phyloP scores from a whole-genome alignment of 805 yeast genomes.

The Candida peoriensis region DNA sequence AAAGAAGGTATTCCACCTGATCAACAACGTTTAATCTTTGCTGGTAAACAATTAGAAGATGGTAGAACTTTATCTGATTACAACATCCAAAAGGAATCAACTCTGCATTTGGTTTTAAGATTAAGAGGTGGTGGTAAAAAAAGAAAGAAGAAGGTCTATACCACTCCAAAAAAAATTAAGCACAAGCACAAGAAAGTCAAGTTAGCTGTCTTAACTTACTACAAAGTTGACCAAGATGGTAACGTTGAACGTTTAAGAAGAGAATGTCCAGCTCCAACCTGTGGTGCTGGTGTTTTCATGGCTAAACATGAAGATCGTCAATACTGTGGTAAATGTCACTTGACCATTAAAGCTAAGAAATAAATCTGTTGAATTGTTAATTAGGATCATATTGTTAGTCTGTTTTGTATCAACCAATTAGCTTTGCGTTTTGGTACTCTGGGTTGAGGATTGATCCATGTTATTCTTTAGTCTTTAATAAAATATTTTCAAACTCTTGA shows the following conservation, averaged over 20 bases:
- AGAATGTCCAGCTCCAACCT: slow-evolving; percentile 87
- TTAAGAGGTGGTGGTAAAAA: slow-evolving; percentile 99
- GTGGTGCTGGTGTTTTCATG: slow-evolving; percentile 99
- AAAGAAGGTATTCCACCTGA: slow-evolving; percentile 98
- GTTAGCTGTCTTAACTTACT: slow-evolving; percentile 98
- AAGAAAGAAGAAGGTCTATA: slow-evolving; percentile 99
- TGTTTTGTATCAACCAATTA: too few species aligned
- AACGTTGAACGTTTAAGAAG: slow-evolving; percentile 98
- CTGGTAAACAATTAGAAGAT: slow-evolving; percentile 96
- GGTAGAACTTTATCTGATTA: slow-evolving; percentile 96
- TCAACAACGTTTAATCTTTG: slow-evolving; percentile 95
- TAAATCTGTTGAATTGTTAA: slow-evolving; percentile 20
- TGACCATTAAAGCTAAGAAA: slow-evolving; percentile 63
- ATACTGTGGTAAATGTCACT: slow-evolving; percentile 99
- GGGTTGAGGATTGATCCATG: too few species aligned
- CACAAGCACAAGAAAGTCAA: slow-evolving; percentile 99
- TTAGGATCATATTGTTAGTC: too few species aligned
- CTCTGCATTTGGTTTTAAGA: slow-evolving; percentile 92
- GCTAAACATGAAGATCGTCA: slow-evolving; percentile 96
- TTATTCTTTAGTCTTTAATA: too few species aligned
- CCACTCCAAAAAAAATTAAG: slow-evolving; percentile 99
- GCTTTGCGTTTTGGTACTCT: too few species aligned
- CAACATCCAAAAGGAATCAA: slow-evolving; percentile 98
- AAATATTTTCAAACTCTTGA: too few species aligned
- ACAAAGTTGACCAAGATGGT: slow-evolving; percentile 98